These are phyloP conservation scores for Epipyxis sp. DNA, from an alignment of 108 stramenopile species.

Conservation along the genomic window DNA sequence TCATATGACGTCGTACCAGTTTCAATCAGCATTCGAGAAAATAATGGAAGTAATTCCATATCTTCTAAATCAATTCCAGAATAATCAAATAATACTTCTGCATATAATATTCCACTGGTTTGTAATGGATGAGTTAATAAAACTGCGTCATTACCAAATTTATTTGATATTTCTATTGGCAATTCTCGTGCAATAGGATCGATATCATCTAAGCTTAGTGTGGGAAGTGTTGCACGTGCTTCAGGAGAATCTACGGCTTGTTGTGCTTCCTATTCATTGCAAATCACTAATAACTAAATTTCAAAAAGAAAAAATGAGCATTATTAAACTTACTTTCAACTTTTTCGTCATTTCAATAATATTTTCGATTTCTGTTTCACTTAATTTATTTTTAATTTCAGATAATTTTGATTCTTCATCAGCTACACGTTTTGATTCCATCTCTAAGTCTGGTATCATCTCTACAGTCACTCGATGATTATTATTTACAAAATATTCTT, in stretches of 20 bases:
- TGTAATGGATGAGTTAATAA: constrained; percentile 74
- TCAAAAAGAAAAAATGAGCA: no score
- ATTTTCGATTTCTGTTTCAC: constrained; percentile 66
- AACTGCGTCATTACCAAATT: no score
- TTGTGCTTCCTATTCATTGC: constrained; percentile 81
- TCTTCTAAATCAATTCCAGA: constrained; percentile 74
- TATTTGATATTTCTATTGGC: no score
- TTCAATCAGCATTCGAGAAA: constrained; percentile 79
- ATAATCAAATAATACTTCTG: constrained; percentile 73
- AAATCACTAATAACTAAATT: no score
- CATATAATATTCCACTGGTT: constrained; percentile 89
- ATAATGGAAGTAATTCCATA: constrained; percentile 75
- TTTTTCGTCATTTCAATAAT: constrained; percentile 74
- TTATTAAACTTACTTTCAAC: no score
- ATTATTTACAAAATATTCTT: constrained; percentile 75
- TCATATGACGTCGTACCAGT: constrained; percentile 82
- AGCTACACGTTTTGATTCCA: constrained; percentile 65
- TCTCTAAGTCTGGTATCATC: constrained; percentile 75
- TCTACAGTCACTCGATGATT: constrained; percentile 84
- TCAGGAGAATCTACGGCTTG: constrained; percentile 82
- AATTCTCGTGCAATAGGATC: constrained; percentile 39
- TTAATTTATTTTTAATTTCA: constrained; percentile 71
- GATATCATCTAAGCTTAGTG: constrained; percentile 73
- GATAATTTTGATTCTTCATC: constrained; percentile 72
- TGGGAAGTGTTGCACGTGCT: constrained; percentile 84